Percentiles rank a stretch among this genome's conserved stretches.
Conservation (phyloP, 495 filamentous ascomycete species). For the Halenospora varia region DNA sequence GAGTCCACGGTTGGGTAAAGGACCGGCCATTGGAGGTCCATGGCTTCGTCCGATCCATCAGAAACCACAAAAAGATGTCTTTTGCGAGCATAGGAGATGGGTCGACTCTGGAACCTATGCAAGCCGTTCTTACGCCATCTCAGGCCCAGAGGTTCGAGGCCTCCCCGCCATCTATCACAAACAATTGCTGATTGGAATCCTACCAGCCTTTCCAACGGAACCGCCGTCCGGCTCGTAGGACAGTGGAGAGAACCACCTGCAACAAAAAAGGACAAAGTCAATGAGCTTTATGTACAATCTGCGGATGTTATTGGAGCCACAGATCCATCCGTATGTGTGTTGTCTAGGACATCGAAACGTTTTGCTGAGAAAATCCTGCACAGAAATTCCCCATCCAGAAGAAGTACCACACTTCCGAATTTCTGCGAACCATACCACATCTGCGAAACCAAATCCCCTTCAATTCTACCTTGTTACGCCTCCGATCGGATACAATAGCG, state of each 20-base stretch:
- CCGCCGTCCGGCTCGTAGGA: conserved; percentile 75
- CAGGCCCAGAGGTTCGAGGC: conserved; percentile 68
- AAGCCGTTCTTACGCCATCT: conserved; percentile 73
- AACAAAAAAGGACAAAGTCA: conserved; percentile 63
- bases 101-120: conserved; percentile 71
- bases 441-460: conserved; percentile 79
- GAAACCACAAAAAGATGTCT: conserved; percentile 75
- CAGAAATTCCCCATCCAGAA: conserved; percentile 27
- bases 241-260: conserved; percentile 71
- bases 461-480: conserved; percentile 73
- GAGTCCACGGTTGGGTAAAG: conserved; percentile 6
- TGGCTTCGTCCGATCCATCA: conserved; percentile 79
- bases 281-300: conserved; percentile 71
- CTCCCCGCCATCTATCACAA: neutral
- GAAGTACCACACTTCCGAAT: conserved; percentile 45
- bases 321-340: conserved; percentile 66
- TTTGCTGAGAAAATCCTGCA: neutral
- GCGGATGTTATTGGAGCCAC: conserved; percentile 70
- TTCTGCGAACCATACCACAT: conserved; percentile 84
- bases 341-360: neutral
- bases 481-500: conserved; percentile 77
- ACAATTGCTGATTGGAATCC: neutral
- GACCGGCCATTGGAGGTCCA: conserved; percentile 44
- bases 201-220: conserved; percentile 70
- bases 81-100: conserved; percentile 90